Conservation (phyloP, 768 basidiomycete genomes). For the Boletus tylopilopsis region DNA sequence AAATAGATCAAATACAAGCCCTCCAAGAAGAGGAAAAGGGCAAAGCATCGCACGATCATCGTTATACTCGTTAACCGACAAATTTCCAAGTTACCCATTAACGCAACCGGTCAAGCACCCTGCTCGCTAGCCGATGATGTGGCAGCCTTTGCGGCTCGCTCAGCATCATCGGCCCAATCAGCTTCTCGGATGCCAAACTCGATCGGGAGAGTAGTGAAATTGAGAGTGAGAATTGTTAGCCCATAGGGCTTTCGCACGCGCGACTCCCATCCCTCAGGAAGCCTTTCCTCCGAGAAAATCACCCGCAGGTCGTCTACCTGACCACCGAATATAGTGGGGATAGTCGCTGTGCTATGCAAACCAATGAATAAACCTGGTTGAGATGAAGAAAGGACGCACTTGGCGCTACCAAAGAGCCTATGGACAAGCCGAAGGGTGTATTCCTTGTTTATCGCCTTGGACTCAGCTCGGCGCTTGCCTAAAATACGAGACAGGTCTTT, state of each 20-base stretch:
- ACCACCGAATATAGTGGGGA: conserved; percentile 65
- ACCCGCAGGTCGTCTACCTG: conserved; percentile 48
- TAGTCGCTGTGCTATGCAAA: conserved; percentile 50
- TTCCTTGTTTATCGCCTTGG: conserved; percentile 48
- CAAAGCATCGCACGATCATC: too few species aligned
- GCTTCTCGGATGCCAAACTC: conserved; percentile 11
- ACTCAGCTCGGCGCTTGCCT: conserved; percentile 58
- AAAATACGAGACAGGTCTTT: conserved; percentile 57
- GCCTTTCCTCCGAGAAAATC: conserved; percentile 60
- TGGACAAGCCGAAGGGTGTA: conserved; percentile 49
- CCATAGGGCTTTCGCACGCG: conserved; percentile 48
- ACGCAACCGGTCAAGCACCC: neutral
- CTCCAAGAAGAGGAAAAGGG: too few species aligned
- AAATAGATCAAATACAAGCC: too few species aligned
- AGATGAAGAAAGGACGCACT: conserved; percentile 40
- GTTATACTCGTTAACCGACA: too few species aligned
- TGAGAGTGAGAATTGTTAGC: conserved; percentile 55
- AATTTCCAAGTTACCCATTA: neutral
- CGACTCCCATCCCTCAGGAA: conserved; percentile 72
- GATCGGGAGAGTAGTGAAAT: conserved; percentile 22
- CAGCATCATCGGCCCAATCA: conserved; percentile 7
- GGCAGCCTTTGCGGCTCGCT: neutral
- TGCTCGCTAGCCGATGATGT: neutral
- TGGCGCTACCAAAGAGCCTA: conserved; percentile 61
- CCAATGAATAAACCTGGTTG: neutral